phyloP scores from a whole-genome alignment of 495 filamentous ascomycete species.

The Neurospora cerealis region DNA sequence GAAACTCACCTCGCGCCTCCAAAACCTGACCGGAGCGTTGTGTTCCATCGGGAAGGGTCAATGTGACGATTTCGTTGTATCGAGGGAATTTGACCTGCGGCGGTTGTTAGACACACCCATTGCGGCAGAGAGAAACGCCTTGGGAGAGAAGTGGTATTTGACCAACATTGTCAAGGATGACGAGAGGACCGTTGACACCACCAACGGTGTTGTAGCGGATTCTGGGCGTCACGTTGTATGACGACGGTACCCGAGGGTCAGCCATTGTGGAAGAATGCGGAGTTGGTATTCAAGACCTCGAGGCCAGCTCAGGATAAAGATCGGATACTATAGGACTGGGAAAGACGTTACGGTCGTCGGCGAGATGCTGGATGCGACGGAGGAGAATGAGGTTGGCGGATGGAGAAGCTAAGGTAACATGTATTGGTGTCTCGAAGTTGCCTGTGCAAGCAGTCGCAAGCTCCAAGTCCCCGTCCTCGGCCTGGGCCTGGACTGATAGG shows the following conservation, averaged over 20 bases:
- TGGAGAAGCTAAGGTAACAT: constrained; percentile 11
- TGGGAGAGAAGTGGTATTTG: background rate
- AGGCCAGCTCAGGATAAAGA: constrained; percentile 10
- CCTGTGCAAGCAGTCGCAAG: constrained; percentile 13
- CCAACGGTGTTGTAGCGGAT: constrained; percentile 97
- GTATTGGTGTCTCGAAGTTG: constrained; percentile 5
- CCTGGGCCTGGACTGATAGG: background rate
- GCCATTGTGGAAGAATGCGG: constrained; percentile 38
- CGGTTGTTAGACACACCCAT: constrained; percentile 19
- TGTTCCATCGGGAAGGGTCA: constrained; percentile 92
- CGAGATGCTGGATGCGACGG: constrained; percentile 5
- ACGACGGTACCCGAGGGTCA: constrained; percentile 70
- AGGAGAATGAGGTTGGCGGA: constrained; percentile 2
- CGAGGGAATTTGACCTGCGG: constrained; percentile 86
- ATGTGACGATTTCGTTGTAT: constrained; percentile 95
- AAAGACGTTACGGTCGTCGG: constrained; percentile 1
- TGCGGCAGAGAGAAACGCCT: background rate
- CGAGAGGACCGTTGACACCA: constrained; percentile 94
- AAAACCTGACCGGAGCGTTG: constrained; percentile 91
- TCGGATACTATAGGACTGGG: background rate
- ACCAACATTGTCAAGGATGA: constrained; percentile 88
- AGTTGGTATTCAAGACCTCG: background rate
- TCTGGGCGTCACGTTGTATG: constrained; percentile 66
- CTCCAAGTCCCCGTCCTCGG: constrained; percentile 7
- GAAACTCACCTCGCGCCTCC: constrained; percentile 76